Base-by-base conservation (phyloP, 208 protist species). In the Acanthamoeba sp. region DNA sequence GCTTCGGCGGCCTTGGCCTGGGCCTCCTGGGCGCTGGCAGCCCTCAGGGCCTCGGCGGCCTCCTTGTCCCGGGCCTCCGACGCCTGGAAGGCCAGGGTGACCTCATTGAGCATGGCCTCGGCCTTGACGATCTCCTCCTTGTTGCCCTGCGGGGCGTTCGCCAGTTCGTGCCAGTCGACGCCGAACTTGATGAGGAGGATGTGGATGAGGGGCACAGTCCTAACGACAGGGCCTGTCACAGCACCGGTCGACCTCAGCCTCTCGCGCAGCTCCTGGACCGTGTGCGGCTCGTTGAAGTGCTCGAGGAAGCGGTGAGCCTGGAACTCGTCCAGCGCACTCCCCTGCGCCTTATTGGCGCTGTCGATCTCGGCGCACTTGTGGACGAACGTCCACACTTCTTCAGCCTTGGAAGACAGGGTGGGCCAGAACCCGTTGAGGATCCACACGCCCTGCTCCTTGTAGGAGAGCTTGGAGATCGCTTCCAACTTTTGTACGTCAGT, bases 341-440 rank as follows among this genome's bases (percentile, higher is more conserved):
- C 80, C 32, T 55, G 18, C 10, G 80, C 80, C 42, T 10, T n/a
- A 10, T 36, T 34, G 2, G 27, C n/a, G n/a, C 2, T 9, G 80
- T 88, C 80, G 32, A 88, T 7, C 80, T 88, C 80, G 48, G 27
- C 45, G 80, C n/a, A 27, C 80, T 88, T 88, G 42, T 88, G 80
- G 24, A 62, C 45, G 45, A 64, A 32, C 14, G 16, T 24, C 80
- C 80, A 88, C 32, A 88, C 6, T 9, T 48, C 16, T 29, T 88
- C 80, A 0, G 80, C 80, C 80, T 88, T 2, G 52, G 18, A 24
- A 9, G 32, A 12, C 24, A 73, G 64, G 64, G 32, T 73, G 16
- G 64, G 38, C 94, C 94, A 95, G 85, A 94, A 95, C 48, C 24
- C 94, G 85, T 95, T 95, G 14, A 95, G 32, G 45, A 95, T 48